Conservation (phyloP, 176 grass and related monocot genomes). For the Musa beccarii region DNA sequence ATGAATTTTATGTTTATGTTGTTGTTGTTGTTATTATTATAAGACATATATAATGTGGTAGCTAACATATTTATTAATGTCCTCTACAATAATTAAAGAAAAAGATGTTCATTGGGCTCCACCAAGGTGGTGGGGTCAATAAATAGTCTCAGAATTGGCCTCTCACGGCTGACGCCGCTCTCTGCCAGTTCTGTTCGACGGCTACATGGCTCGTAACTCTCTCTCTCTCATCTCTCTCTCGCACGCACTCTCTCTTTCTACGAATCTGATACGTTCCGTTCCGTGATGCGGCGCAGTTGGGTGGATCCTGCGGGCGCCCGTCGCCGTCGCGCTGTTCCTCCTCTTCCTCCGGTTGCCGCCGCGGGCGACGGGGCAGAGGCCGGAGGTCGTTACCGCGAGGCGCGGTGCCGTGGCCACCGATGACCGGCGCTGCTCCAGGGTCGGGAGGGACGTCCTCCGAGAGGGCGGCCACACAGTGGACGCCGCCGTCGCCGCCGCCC, state of each 20-base stretch:
- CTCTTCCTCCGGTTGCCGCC: conserved; percentile 1
- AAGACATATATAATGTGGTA: too few relatives aligned
- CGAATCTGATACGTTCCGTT: not conserved
- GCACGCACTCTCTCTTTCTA: not conserved
- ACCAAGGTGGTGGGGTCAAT: too few relatives aligned
- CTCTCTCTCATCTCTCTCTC: not conserved
- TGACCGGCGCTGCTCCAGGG: conserved; percentile 59
- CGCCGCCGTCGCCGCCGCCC: conserved; percentile 38
- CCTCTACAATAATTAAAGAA: too few relatives aligned
- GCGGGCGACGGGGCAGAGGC: not conserved
- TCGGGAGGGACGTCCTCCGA: conserved; percentile 52
- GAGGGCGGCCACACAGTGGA: conserved; percentile 65
- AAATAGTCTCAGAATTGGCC: too few relatives aligned
- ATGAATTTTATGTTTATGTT: too few relatives aligned
- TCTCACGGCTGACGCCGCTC: too few relatives aligned
- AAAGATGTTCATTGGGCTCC: too few relatives aligned
- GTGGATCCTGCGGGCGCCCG: not conserved
- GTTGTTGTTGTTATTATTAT: too few relatives aligned
- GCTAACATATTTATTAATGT: too few relatives aligned
- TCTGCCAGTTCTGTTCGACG: not conserved
- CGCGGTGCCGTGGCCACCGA: conserved; percentile 73
- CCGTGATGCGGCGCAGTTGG: not conserved
- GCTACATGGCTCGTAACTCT: not conserved
- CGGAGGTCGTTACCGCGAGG: conserved; percentile 41
- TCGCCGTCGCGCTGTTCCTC: conserved; percentile 2